Evolutionary conservation across 352 stramenopile genomes (phyloP).

Genomic region (Phytophthora palmivora): DNA sequence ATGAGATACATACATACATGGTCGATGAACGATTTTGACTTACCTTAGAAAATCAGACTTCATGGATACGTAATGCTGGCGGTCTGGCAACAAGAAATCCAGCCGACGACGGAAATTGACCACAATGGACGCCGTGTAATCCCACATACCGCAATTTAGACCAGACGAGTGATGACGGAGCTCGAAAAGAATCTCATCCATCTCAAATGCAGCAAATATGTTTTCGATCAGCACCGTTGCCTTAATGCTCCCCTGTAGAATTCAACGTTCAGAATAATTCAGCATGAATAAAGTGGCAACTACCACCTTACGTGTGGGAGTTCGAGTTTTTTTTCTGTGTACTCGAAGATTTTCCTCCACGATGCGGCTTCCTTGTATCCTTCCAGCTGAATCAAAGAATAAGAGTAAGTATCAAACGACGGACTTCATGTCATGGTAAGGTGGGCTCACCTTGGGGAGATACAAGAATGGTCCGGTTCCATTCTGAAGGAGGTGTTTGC

Average conservation of each 20-base stretch:
- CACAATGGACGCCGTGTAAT: conserved; percentile 97
- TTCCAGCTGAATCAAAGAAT: conserved; percentile 70
- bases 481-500: conserved; percentile 71
- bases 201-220: conserved; percentile 96
- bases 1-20: too few species aligned
- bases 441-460: conserved; percentile 84
- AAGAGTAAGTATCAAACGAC: conserved; percentile 2
- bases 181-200: conserved; percentile 97
- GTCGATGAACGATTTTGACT: too few species aligned
- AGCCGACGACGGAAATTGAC: conserved; percentile 90
- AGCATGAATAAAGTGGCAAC: neutral
- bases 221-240: conserved; percentile 96
- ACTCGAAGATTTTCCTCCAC: conserved; percentile 95
- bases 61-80: conserved; percentile 82
- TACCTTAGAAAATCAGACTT: conserved; percentile 68
- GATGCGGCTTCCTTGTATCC: conserved; percentile 93
- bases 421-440: neutral
- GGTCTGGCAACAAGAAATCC: conserved; percentile 92
- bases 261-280: neutral
- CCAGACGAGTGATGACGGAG: conserved; percentile 94
- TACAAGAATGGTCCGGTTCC: conserved; percentile 94
- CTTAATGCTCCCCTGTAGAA: conserved; percentile 71
- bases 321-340: conserved; percentile 87
- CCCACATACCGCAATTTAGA: conserved; percentile 98
- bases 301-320: conserved; percentile 69